A percentile compares a stretch with the other conserved stretches of the same genome.
These are phyloP conservation scores for Trichoderma semiorbis DNA, from an alignment of 2,329 filamentous ascomycete species.

Conservation along the genomic window DNA sequence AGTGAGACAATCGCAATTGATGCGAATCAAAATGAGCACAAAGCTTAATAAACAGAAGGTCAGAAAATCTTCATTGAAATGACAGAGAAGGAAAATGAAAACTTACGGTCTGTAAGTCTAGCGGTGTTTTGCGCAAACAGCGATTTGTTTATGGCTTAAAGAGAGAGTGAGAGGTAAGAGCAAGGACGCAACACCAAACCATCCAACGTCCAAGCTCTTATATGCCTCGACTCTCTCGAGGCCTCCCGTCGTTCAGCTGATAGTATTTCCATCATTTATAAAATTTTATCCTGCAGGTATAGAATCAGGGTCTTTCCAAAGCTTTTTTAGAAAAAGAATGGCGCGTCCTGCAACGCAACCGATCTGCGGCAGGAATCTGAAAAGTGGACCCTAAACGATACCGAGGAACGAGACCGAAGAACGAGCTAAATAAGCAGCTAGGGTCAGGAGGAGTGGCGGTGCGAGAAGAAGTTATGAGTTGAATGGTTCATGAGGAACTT, in stretches of 20 bases:
- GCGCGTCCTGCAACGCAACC: background rate
- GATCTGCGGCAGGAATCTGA: background rate
- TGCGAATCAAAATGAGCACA: background rate
- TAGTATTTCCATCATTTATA: background rate
- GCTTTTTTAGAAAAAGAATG: background rate
- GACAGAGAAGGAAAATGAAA: background rate
- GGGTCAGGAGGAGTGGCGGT: background rate
- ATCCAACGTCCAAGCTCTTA: background rate
- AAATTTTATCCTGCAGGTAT: background rate
- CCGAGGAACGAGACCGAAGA: constrained; percentile 16
- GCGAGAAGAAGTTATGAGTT: background rate
- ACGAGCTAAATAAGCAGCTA: background rate
- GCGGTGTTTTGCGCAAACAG: background rate
- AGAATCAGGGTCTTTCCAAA: background rate
- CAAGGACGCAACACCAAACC: background rate
- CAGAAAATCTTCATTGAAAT: background rate
- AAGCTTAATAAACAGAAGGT: background rate
- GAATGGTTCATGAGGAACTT: background rate
- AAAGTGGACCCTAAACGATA: constrained; percentile 18
- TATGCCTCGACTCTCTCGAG: background rate
- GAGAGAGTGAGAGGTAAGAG: background rate
- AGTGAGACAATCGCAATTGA: background rate
- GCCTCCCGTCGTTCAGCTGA: background rate
- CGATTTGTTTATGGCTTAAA: background rate
- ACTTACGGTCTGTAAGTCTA: background rate